A percentile compares a stretch with the other conserved stretches of the same genome.
Evolutionary conservation across 805 yeast genomes (phyloP).

Genomic region (Lachancea meyersii): DNA sequence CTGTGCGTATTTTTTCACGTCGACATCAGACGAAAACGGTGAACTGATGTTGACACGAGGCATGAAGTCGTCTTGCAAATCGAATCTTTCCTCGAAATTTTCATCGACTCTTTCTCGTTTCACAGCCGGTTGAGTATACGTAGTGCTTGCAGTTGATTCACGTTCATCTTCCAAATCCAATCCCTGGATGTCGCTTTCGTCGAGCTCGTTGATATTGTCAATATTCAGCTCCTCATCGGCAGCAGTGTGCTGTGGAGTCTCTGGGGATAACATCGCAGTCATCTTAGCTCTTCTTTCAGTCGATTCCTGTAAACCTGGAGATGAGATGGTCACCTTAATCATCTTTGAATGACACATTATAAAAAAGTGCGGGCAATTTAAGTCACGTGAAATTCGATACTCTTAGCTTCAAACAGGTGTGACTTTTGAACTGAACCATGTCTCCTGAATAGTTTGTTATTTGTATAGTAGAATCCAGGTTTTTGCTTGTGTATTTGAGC

Average conservation of each 20-base stretch:
- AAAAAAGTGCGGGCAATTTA: too few relatives aligned
- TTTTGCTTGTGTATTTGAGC: too few relatives aligned
- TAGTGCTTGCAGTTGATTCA: neutral
- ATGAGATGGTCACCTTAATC: too few relatives aligned
- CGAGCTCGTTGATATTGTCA: conserved; percentile 22
- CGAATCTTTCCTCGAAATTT: conserved; percentile 13
- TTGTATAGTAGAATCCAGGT: too few relatives aligned
- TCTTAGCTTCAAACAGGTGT: too few relatives aligned
- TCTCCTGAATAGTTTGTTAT: too few relatives aligned
- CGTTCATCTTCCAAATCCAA: conserved; percentile 17
- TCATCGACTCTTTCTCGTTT: conserved; percentile 4
- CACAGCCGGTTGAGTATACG: neutral
- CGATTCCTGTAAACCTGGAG: neutral
- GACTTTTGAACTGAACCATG: too few relatives aligned
- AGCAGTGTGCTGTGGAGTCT: conserved; percentile 28
- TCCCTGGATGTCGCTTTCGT: conserved; percentile 26
- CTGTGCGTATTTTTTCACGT: conserved; percentile 3
- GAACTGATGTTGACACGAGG: conserved; percentile 28
- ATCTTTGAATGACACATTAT: too few relatives aligned
- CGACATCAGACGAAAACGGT: conserved; percentile 27
- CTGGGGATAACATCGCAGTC: conserved; percentile 16
- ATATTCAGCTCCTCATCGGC: conserved; percentile 25
- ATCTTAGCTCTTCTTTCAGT: neutral
- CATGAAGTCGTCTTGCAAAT: conserved; percentile 27
- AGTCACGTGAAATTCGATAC: too few relatives aligned